Evolutionary conservation across 2,329 filamentous ascomycete genomes (phyloP).

Genomic region (Trichoderma hamatum): DNA sequence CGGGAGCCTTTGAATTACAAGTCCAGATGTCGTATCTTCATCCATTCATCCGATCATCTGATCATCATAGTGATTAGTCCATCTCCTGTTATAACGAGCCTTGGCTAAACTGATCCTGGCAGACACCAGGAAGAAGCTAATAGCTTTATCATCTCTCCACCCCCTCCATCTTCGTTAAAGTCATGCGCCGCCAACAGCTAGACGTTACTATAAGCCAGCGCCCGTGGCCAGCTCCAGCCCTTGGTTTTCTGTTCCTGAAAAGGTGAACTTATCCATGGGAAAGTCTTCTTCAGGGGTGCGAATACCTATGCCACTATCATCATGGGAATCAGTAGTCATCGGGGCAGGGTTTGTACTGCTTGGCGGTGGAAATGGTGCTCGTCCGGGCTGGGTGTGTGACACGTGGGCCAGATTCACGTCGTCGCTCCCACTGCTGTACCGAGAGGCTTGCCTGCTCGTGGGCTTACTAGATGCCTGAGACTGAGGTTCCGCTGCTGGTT

Average conservation of each 20-base stretch:
- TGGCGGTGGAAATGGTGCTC: slow-evolving; percentile 54
- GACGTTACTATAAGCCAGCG: slow-evolving; percentile 16
- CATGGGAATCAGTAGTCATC: slow-evolving; percentile 52
- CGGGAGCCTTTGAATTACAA: slow-evolving; percentile 14
- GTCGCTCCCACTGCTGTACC: slow-evolving; percentile 51
- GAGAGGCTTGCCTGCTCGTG: slow-evolving; percentile 40
- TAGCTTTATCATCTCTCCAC: background rate
- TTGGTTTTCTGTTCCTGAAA: slow-evolving; percentile 43
- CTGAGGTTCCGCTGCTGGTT: slow-evolving; percentile 37
- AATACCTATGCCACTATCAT: slow-evolving; percentile 77
- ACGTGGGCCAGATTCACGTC: slow-evolving; percentile 50
- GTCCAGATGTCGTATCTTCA: slow-evolving; percentile 38
- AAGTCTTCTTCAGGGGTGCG: slow-evolving; percentile 68
- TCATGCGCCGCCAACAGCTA: background rate
- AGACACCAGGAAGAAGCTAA: background rate
- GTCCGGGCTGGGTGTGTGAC: slow-evolving; percentile 52
- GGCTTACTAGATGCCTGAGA: slow-evolving; percentile 44
- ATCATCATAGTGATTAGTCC: slow-evolving; percentile 36
- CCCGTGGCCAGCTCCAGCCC: slow-evolving; percentile 36
- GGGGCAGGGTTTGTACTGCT: slow-evolving; percentile 48
- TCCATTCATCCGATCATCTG: slow-evolving; percentile 40
- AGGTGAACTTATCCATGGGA: slow-evolving; percentile 61
- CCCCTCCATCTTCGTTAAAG: background rate
- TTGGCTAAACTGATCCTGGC: slow-evolving; percentile 1
- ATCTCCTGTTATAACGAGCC: slow-evolving; percentile 31